Evolutionary conservation across 495 filamentous ascomycete species (phyloP).

Genomic region (Aspergillus steynii): DNA sequence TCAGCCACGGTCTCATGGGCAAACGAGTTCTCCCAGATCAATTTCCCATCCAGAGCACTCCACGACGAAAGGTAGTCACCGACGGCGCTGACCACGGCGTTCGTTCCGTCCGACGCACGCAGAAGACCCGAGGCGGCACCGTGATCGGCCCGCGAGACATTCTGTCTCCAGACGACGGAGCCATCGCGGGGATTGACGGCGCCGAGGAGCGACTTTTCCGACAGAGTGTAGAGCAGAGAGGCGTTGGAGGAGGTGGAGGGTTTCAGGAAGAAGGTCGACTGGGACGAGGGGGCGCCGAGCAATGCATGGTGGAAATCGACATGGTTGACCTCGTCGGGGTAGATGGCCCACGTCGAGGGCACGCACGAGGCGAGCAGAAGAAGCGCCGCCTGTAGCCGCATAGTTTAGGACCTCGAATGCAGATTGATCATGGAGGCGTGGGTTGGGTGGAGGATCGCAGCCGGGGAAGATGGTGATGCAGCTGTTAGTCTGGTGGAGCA

Average conservation of each 20-base stretch:
- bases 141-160: conserved; percentile 47
- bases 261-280: conserved; percentile 92
- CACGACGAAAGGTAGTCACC: conserved; percentile 72
- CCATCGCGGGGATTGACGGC: conserved; percentile 89
- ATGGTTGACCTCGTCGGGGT: conserved; percentile 85
- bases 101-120: conserved; percentile 70
- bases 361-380: conserved; percentile 42
- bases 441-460: conserved; percentile 7
- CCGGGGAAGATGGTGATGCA: conserved; percentile 8
- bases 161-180: conserved; percentile 80
- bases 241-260: conserved; percentile 79
- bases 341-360: conserved; percentile 62
- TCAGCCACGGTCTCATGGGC: conserved; percentile 62
- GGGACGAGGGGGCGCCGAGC: conserved; percentile 74
- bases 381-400: conserved; percentile 49
- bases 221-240: conserved; percentile 87
- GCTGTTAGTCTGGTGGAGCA: not conserved
- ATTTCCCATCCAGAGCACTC: conserved; percentile 77
- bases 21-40: conserved; percentile 69
- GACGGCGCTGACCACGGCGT: conserved; percentile 69
- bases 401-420: conserved; percentile 31
- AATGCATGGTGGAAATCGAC: conserved; percentile 93
- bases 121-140: conserved; percentile 49
- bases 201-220: conserved; percentile 75
- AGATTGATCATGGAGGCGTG: conserved; percentile 30